Evolutionary conservation across 805 yeast species (phyloP), one percentile per base, ranked within the genome.

Genomic region (Suhomyces sp.): DNA sequence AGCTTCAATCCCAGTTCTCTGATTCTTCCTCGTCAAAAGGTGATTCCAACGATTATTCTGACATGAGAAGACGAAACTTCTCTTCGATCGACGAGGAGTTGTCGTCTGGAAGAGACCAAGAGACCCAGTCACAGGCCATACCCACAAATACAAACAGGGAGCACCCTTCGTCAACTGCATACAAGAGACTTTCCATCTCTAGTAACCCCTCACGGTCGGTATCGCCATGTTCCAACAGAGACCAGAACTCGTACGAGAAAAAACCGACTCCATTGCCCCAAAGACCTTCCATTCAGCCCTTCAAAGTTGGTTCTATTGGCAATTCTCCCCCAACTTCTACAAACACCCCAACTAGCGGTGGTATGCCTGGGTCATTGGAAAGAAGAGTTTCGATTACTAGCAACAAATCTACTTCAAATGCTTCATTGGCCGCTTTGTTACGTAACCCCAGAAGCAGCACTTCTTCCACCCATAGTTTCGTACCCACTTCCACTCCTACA

Each of bases 261-360:
- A 43, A 46, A n/a, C 47, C 57, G 0, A 60, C 57, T 4, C 61
- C 61, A 3, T 54, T 49, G 21, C 56, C 58, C n/a, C 47, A 51
- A 37, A 47, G 66, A 27, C 68, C 81, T 50, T 55, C 75, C 4
- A 76, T 82, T 13, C 86, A 82, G 54, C 83, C 87, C 3, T 85
- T 85, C 68, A 83, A 80, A 55, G 80, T 82, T 2, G 87, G 89
- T 0, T 81, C 89, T 0, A 71, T 85, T 29, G 68, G 82, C 15
- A 66, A 61, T 43, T 71, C 77, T 1, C 75, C 77, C 0, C 71
- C 79, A 56, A 60, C 75, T 60, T 52, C 71, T 58, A 52, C 57
- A 25, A 53, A 47, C 25, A 50, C 51, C 2, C 52, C 51, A 25
- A 29, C 46, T 17, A 41, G 29, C 20, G 47, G 53, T 2, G 54